A percentile compares a stretch with the other conserved stretches of the same genome.
phyloP scores from a whole-genome alignment of 805 yeast species.

The Scheffersomyces lignosus region DNA sequence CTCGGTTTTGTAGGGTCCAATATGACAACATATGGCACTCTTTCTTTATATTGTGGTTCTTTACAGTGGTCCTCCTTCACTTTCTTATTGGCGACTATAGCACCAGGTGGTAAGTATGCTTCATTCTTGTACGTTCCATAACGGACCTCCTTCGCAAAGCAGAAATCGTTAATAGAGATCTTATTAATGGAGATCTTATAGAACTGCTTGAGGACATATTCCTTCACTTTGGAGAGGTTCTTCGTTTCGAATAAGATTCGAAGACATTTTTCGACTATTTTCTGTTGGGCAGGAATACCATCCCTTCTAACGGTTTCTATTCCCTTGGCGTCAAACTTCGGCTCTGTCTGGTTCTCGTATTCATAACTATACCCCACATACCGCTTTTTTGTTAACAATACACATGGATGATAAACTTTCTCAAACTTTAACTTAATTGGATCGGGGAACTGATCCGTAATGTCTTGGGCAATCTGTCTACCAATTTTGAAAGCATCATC shows the following conservation, averaged over 20 bases:
- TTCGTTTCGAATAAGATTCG: slow-evolving; percentile 68
- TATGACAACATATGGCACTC: slow-evolving; percentile 84
- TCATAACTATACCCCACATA: slow-evolving; percentile 89
- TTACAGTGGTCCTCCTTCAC: slow-evolving; percentile 65
- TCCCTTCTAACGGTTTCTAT: slow-evolving; percentile 93
- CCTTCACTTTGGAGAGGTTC: slow-evolving; percentile 70
- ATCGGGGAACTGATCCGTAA: slow-evolving; percentile 69
- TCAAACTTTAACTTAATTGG: slow-evolving; percentile 88
- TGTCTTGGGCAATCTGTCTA: slow-evolving; percentile 58
- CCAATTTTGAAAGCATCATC: slow-evolving; percentile 81
- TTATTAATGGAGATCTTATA: slow-evolving; percentile 59
- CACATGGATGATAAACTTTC: slow-evolving; percentile 86
- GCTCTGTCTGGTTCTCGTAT: slow-evolving; percentile 47
- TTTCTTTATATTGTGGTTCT: slow-evolving; percentile 84
- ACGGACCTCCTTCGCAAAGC: slow-evolving; percentile 88
- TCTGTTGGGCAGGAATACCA: slow-evolving; percentile 90
- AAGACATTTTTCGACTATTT: slow-evolving; percentile 70
- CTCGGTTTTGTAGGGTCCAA: slow-evolving; percentile 54
- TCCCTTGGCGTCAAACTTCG: slow-evolving; percentile 93
- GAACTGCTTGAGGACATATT: slow-evolving; percentile 66
- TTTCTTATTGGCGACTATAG: slow-evolving; percentile 67
- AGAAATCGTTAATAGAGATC: slow-evolving; percentile 75
- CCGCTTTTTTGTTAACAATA: slow-evolving; percentile 81
- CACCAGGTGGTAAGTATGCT: slow-evolving; percentile 85
- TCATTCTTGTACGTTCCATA: slow-evolving; percentile 80